These are phyloP conservation scores for Ambrosiella xylebori DNA, from an alignment of 2,329 filamentous ascomycete species.

Conservation along the genomic window DNA sequence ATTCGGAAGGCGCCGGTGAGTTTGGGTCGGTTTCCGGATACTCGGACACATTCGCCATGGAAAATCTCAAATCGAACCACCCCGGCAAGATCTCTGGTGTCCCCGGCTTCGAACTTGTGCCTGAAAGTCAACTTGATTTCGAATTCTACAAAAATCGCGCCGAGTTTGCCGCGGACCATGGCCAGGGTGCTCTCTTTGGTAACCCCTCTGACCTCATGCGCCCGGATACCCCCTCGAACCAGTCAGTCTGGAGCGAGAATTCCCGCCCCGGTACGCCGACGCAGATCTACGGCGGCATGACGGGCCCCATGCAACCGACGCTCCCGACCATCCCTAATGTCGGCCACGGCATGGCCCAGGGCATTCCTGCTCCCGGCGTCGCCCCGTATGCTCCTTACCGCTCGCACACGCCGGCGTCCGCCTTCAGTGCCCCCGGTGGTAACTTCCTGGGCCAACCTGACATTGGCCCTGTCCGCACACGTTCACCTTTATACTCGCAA, in stretches of 20 bases:
- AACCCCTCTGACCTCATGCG: constrained; percentile 39
- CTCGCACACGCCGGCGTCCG: constrained; percentile 13
- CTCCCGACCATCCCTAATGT: constrained; percentile 5
- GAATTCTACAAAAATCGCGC: constrained; percentile 79
- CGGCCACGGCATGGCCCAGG: neutral
- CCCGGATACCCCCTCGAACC: constrained; percentile 38
- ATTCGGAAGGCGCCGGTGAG: constrained; percentile 29
- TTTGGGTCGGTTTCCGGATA: constrained; percentile 49
- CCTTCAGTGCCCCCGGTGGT: constrained; percentile 6
- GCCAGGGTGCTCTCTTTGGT: constrained; percentile 50
- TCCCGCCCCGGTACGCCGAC: constrained; percentile 34
- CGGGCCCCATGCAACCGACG: constrained; percentile 10
- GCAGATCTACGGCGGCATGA: constrained; percentile 16
- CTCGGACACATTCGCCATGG: constrained; percentile 66
- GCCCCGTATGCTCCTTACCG: constrained; percentile 14
- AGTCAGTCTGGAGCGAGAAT: constrained; percentile 26
- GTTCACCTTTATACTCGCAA: constrained; percentile 32
- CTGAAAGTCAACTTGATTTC: constrained; percentile 74
- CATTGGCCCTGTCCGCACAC: constrained; percentile 19
- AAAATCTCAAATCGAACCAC: constrained; percentile 49
- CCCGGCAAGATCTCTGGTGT: constrained; percentile 30
- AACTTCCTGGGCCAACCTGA: constrained; percentile 11
- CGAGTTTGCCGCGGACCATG: constrained; percentile 70
- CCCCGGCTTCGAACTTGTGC: constrained; percentile 77
- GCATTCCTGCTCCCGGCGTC: constrained; percentile 4